Base-by-base conservation (phyloP, 768 basidiomycete genomes). In the Coprinopsis marcescibilis region DNA sequence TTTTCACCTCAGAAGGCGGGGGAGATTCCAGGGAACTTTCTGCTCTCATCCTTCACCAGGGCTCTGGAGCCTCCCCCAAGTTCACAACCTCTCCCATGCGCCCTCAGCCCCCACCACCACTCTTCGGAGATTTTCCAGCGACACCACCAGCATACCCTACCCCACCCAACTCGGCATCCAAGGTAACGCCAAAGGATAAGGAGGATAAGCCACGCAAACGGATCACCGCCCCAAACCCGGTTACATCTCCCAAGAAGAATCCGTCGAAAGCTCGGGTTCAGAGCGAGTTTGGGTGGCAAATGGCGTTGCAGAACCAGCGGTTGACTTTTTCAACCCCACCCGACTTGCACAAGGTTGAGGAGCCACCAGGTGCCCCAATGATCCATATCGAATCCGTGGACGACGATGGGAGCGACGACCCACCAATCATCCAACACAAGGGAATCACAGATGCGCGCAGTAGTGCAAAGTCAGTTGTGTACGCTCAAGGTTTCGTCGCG, bases 201-300 rank as follows among this genome's bases (percentile, higher is more conserved):
- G 14, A 43, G 30, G 26, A n/a, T 4, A 43, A n/a, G n/a, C n/a
- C n/a, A 19, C 24, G 26, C 26, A 30, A 19, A 27, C 4, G 41
- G 25, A 27, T 8, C 30, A 33, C n/a, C n/a, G 15, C 21, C 11
- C 14, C 25, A 40, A 13, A 3, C 24, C 17, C 12, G 30, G 34
- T n/a, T n/a, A 11, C 13, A 3, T 7, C 30, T 8, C 12, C 43
- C 30, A 21, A 26, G 5, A 37, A 33, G 15, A 11, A 19, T 3
- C 7, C 43, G 7, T 49, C 48, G 17, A 13, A 32, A 2, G 19
- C 43, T 17, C 12, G 48, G 14, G 23, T 49, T 10, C 42, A 44
- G 13, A 43, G 43, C 21, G 48, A 49, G 30, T 49, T 49, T 20
- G 48, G 48, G 2, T 49, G 48, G 48, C 48, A 49, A 20, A 33